Evolutionary conservation across 129 eudicot genomes (phyloP), one percentile per base, ranked within the genome.

Genomic region (Saussurea involucrata): DNA sequence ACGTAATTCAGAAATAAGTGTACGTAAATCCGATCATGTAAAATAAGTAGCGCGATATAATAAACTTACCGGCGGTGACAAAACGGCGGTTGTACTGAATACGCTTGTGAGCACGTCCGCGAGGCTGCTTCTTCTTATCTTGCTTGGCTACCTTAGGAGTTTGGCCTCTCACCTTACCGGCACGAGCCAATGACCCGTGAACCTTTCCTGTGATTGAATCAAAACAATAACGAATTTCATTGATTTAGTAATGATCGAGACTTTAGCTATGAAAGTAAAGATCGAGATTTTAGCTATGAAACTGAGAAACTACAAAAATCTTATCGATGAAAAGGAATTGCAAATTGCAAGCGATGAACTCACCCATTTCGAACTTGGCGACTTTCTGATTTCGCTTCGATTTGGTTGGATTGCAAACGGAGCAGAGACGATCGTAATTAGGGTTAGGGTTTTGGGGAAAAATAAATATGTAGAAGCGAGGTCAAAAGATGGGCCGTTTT

Each of bases 101-200:
- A 24, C 81, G 53, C 57, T 68, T 77, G 68, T 77, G 81, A 77
- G 81, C 81, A 55, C 81, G 81, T 5, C 81, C 81, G 3, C 81
- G 81, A 24, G 81, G 81, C 69, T 77, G 66, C 61, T 77, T 77
- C 81, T 77, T 77, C 69, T 77, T 77, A 69, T 77, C 81, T 60
- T 77, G 81, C 37, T 77, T 77, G 8, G 81, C 75, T 1, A 77
- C 81, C 69, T 77, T 77, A 12, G 81, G 81, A 8, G 81, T 77
- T 66, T 77, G 81, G 9, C 75, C 75, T 68, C 81, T 77, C 67
- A 77, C 81, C 22, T 77, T 77, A 68, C 81, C 81, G 18, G 81
- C 81, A 77, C 81, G 81, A 68, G 81, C 81, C 75, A 77, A 55
- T 1, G 81, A 77, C 8, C 81, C 81, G 68, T 77, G 79, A 74